Conservation (phyloP, 1,284 basidiomycete genomes). For the Laetiporus sulphureus region DNA sequence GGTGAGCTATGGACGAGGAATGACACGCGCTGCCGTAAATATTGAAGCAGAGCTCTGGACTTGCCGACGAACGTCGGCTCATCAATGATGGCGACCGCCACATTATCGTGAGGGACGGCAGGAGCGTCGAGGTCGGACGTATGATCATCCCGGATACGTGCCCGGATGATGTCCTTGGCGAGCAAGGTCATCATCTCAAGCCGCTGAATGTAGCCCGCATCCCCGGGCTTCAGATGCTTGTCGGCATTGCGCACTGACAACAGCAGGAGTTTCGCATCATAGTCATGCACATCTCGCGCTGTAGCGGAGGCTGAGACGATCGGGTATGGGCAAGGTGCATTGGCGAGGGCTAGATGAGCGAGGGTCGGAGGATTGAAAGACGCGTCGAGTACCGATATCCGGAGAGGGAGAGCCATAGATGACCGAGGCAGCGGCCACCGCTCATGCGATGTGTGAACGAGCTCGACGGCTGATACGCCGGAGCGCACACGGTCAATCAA, state of each 20-base stretch:
- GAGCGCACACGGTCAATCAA: slow-evolving; percentile 35
- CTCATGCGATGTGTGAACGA: slow-evolving; percentile 47
- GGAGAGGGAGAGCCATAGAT: slow-evolving; percentile 23
- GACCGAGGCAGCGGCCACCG: slow-evolving; percentile 42
- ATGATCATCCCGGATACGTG: background rate
- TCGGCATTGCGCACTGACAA: slow-evolving; percentile 89
- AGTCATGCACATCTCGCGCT: slow-evolving; percentile 27
- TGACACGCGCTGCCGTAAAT: slow-evolving; percentile 37
- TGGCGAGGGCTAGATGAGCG: slow-evolving; percentile 80
- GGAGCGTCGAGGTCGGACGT: background rate
- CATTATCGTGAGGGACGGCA: slow-evolving; percentile 32
- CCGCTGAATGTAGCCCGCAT: slow-evolving; percentile 71
- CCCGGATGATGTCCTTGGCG: slow-evolving; percentile 39
- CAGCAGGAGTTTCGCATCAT: slow-evolving; percentile 76
- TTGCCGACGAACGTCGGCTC: slow-evolving; percentile 90
- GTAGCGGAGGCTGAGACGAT: slow-evolving; percentile 4
- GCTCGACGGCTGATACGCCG: slow-evolving; percentile 41
- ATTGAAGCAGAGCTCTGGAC: slow-evolving; percentile 53
- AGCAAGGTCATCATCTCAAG: slow-evolving; percentile 79
- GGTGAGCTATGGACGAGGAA: slow-evolving; percentile 10
- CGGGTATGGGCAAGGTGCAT: slow-evolving; percentile 29
- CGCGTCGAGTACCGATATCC: slow-evolving; percentile 76
- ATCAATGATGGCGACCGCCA: slow-evolving; percentile 80
- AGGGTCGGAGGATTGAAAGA: slow-evolving; percentile 93
- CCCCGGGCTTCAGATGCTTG: slow-evolving; percentile 67